Evolutionary conservation across 306 rosid species (phyloP).

Genomic region (Abrus precatorius): DNA sequence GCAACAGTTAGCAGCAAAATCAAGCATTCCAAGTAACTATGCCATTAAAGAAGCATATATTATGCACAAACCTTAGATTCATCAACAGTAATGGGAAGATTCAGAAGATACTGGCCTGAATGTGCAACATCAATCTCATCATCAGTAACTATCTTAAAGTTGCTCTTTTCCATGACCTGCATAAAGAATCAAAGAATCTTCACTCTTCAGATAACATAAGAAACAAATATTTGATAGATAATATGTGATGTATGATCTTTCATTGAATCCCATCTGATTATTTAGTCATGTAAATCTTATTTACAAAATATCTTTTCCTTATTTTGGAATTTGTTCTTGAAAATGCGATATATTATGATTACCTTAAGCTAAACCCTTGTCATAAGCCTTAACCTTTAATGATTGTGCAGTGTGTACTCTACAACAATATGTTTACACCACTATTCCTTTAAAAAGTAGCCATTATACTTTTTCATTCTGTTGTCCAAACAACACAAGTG

Average conservation of each 20-base stretch:
- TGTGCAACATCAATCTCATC: slow-evolving; percentile 89
- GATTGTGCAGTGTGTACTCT: slow-evolving; percentile 21
- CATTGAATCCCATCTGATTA: neutral
- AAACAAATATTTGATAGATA: slow-evolving; percentile 13
- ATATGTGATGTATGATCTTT: slow-evolving; percentile 2
- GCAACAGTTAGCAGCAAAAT: slow-evolving; percentile 49
- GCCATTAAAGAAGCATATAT: slow-evolving; percentile 9
- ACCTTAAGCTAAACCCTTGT: slow-evolving; percentile 17
- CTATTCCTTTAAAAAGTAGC: neutral
- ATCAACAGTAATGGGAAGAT: slow-evolving; percentile 94
- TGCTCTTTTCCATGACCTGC: slow-evolving; percentile 96
- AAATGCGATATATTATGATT: neutral
- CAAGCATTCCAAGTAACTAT: slow-evolving; percentile 36
- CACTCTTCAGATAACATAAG: slow-evolving; percentile 23
- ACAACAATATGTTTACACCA: neutral
- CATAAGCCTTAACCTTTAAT: slow-evolving; percentile 1
- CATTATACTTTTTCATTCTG: neutral
- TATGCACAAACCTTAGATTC: slow-evolving; percentile 80
- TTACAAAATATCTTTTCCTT: slow-evolving; percentile 31
- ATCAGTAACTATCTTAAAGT: slow-evolving; percentile 79
- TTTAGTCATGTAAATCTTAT: neutral
- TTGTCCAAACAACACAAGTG: neutral
- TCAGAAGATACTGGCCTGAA: slow-evolving; percentile 92
- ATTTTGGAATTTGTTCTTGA: slow-evolving; percentile 15
- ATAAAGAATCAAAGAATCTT: slow-evolving; percentile 34